Conservation (phyloP, 371 early-diverging fungal species). For the Rhizomucor miehei region DNA sequence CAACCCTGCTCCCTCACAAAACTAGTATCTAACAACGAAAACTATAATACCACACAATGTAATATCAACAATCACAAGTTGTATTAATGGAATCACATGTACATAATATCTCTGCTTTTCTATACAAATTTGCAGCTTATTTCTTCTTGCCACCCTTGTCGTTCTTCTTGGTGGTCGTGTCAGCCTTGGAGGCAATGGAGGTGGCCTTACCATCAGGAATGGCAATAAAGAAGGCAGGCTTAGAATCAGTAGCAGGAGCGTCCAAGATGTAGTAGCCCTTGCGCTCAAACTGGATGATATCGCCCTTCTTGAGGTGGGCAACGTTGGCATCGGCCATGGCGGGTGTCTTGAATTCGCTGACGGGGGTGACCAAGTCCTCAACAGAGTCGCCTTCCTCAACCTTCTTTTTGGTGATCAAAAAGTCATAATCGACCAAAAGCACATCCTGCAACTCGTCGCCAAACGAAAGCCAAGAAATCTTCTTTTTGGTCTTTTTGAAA, state of each 20-base stretch:
- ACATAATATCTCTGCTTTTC: no score
- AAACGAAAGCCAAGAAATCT: slow-evolving; percentile 96
- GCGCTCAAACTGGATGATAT: slow-evolving; percentile 98
- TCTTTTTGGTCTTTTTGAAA: slow-evolving; percentile 98
- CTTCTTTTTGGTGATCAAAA: slow-evolving; percentile 97
- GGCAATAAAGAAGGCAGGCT: slow-evolving; percentile 70
- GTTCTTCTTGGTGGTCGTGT: slow-evolving; percentile 10
- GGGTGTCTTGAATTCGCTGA: slow-evolving; percentile 78
- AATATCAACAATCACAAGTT: no score
- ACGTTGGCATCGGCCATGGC: slow-evolving; percentile 77
- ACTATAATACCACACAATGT: no score
- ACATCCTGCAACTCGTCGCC: slow-evolving; percentile 60
- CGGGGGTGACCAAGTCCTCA: slow-evolving; percentile 81
- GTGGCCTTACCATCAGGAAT: slow-evolving; percentile 95
- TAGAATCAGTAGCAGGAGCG: slow-evolving; percentile 49
- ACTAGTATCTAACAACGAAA: no score
- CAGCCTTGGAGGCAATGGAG: slow-evolving; percentile 77
- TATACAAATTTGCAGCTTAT: no score
- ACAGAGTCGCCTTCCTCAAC: slow-evolving; percentile 93
- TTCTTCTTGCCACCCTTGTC: slow-evolving; percentile 12
- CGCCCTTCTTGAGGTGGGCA: slow-evolving; percentile 57
- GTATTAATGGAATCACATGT: no score
- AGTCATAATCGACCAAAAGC: slow-evolving; percentile 89
- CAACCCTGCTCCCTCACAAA: no score
- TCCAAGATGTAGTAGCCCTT: slow-evolving; percentile 97